Percentiles rank a stretch among this genome's conserved stretches.
Conservation (phyloP, 257 asterid species). For the Linaria vulgaris region DNA sequence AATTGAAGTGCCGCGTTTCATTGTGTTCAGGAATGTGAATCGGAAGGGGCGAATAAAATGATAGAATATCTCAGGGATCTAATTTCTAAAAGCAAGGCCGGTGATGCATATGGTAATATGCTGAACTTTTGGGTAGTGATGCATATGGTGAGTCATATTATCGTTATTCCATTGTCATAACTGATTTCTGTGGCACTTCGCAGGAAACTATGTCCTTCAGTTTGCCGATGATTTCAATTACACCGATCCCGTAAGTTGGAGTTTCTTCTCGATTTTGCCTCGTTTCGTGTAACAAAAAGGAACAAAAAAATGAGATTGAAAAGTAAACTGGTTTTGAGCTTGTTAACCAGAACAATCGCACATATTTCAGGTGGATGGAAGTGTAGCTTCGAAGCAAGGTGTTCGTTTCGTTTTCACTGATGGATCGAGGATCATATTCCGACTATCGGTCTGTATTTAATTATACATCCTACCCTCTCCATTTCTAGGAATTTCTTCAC, state of each 20-base stretch:
- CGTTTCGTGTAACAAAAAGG: not conserved
- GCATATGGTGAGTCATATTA: constrained; percentile 49
- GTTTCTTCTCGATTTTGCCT: constrained; percentile 17
- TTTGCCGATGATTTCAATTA: constrained; percentile 95
- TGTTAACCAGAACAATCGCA: no score
- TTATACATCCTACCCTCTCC: not conserved
- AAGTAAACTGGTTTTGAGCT: no score
- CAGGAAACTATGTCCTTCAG: constrained; percentile 75
- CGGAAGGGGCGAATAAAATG: constrained; percentile 85
- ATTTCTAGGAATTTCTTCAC: not conserved
- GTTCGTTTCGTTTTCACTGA: constrained; percentile 84
- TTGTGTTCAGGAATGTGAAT: constrained; percentile 76
- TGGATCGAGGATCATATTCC: constrained; percentile 88
- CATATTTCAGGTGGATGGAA: constrained; percentile 97
- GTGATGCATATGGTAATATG: constrained; percentile 61
- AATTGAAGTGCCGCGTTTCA: constrained; percentile 17
- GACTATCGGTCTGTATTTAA: constrained; percentile 71
- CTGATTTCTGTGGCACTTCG: constrained; percentile 18
- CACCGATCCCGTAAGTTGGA: constrained; percentile 81
- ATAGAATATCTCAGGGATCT: constrained; percentile 66
- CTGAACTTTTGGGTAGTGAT: constrained; percentile 50
- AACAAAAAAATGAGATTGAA: not conserved
- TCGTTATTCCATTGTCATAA: not conserved
- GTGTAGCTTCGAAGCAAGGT: constrained; percentile 87
- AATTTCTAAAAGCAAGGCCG: constrained; percentile 66